A percentile compares a stretch with the other conserved stretches of the same genome.
These are phyloP conservation scores for Xylaria sp. DNA, from an alignment of 2,329 filamentous ascomycete genomes.

Conservation along the genomic window DNA sequence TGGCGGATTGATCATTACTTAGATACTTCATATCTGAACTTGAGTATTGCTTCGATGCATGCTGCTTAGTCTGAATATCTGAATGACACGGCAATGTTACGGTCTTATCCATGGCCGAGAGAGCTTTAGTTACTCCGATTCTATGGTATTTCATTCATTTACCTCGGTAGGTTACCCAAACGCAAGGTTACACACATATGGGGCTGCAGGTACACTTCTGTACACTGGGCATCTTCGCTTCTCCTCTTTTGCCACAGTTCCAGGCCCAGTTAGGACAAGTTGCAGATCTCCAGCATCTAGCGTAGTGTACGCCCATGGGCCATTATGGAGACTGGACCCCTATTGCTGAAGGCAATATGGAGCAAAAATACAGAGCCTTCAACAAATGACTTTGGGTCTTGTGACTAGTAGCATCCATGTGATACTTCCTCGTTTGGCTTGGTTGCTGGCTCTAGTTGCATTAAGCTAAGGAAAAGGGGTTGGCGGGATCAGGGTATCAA, in stretches of 20 bases:
- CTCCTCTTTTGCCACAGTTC: conserved; percentile 10
- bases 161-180: too few species aligned
- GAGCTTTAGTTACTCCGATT: neutral
- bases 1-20: neutral
- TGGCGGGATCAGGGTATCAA: conserved; percentile 16
- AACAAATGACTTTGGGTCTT: conserved; percentile 14
- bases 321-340: conserved; percentile 26
- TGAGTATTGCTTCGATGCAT: neutral
- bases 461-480: conserved; percentile 30
- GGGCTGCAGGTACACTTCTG: neutral
- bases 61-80: neutral
- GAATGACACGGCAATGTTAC: neutral
- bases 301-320: neutral
- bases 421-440: conserved; percentile 32
- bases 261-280: neutral
- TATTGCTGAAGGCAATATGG: conserved; percentile 10
- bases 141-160: too few species aligned
- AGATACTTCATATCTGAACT: neutral
- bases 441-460: conserved; percentile 16
- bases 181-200: too few species aligned
- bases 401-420: conserved; percentile 26
- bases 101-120: neutral
- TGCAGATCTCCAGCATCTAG: conserved; percentile 13
- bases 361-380: neutral
- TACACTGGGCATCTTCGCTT: neutral